Conservation (phyloP, 108 stramenopile species). For the Licmophora abbreviata region DNA sequence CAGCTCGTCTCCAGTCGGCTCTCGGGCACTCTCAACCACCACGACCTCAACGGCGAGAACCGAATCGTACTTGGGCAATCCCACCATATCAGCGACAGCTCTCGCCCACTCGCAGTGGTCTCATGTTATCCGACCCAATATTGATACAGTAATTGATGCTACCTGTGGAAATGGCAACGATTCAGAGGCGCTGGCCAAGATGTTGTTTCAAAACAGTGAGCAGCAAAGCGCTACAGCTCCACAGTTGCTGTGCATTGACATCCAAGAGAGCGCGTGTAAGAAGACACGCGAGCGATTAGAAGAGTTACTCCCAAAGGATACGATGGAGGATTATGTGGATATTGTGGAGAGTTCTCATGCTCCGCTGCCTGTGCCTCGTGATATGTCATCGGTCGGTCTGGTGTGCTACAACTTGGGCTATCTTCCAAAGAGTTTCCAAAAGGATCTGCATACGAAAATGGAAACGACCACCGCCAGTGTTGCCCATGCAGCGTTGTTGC, state of each 20-base stretch:
- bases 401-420: conserved; percentile 80
- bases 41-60: too few species aligned
- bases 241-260: conserved; percentile 63
- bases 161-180: conserved; percentile 80
- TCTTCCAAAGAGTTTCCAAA: conserved; percentile 27
- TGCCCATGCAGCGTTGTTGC: conserved; percentile 47
- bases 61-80: conserved; percentile 29
- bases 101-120: conserved; percentile 69
- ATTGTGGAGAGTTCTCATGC: conserved; percentile 41
- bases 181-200: conserved; percentile 37
- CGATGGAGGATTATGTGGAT: conserved; percentile 14
- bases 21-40: too few species aligned
- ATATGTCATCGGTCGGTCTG: conserved; percentile 32
- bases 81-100: conserved; percentile 53
- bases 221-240: conserved; percentile 5
- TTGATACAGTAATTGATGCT: conserved; percentile 70
- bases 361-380: conserved; percentile 14
- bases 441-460: conserved; percentile 27
- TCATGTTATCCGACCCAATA: conserved; percentile 36
- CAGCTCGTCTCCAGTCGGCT: too few species aligned
- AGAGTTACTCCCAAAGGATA: background rate
- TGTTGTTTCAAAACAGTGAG: conserved; percentile 36
- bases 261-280: conserved; percentile 60
- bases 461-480: conserved; percentile 55
- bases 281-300: conserved; percentile 32